These are phyloP conservation scores for Stagonosporopsis tanaceti DNA, from an alignment of 2,329 filamentous ascomycete genomes.

Conservation along the genomic window DNA sequence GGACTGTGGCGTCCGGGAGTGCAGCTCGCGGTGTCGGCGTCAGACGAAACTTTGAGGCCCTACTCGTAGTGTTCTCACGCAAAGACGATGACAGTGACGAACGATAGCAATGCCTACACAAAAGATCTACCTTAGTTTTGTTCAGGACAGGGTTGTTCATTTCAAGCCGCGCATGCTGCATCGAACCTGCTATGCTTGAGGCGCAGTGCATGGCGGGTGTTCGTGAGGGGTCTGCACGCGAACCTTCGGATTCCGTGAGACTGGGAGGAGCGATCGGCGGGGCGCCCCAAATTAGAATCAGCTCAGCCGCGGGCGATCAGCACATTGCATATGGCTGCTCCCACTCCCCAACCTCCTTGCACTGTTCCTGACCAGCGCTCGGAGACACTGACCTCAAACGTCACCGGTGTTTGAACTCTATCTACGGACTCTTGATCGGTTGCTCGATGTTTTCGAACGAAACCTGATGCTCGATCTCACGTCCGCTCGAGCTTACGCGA, in stretches of 20 bases:
- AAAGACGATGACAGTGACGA: not conserved
- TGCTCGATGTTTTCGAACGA: not conserved
- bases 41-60: conserved; percentile 13
- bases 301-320: conserved; percentile 19
- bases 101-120: conserved; percentile 2
- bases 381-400: not conserved
- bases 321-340: conserved; percentile 2
- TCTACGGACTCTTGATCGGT: not conserved
- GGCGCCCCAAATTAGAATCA: conserved; percentile 14
- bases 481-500: not conserved
- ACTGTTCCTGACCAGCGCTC: not conserved
- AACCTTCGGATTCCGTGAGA: conserved; percentile 17
- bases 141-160: not conserved
- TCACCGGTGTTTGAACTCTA: not conserved
- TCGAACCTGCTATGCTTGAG: conserved; percentile 2
- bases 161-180: conserved; percentile 10
- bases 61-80: conserved; percentile 2
- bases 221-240: conserved; percentile 7
- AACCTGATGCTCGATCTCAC: not conserved
- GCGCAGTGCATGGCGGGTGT: conserved; percentile 13
- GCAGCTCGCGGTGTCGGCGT: conserved; percentile 13
- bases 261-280: conserved; percentile 15
- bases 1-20: conserved; percentile 16
- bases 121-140: not conserved
- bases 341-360: conserved; percentile 1